These are phyloP conservation scores for Mycothermus thermophilus DNA, from an alignment of 495 filamentous ascomycete species.

Conservation along the genomic window DNA sequence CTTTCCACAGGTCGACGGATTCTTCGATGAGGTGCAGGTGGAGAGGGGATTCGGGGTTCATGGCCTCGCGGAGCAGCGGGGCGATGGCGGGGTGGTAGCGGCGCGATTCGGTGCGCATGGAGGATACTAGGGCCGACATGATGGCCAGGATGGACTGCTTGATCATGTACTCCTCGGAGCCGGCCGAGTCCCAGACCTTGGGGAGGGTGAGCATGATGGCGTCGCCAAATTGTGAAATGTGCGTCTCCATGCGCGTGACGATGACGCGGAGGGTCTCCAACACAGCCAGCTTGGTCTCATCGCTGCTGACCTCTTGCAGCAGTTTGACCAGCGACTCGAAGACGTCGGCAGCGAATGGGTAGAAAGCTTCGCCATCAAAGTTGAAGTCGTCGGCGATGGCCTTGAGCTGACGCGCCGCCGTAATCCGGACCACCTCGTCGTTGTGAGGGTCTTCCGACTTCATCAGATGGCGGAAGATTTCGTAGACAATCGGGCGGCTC, in stretches of 20 bases:
- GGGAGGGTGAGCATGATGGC: constrained; percentile 69
- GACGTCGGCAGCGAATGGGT: constrained; percentile 57
- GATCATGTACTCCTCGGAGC: constrained; percentile 65
- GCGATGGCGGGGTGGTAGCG: constrained; percentile 61
- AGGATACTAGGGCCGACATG: constrained; percentile 59
- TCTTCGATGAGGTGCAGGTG: constrained; percentile 83
- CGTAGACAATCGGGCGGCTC: constrained; percentile 61
- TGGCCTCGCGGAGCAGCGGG: constrained; percentile 63
- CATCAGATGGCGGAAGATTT: constrained; percentile 81
- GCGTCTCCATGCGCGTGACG: constrained; percentile 65
- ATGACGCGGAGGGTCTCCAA: constrained; percentile 67
- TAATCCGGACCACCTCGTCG: constrained; percentile 83
- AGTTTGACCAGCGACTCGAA: constrained; percentile 58
- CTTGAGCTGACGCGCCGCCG: constrained; percentile 72
- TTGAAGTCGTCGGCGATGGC: constrained; percentile 67
- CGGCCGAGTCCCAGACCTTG: constrained; percentile 67
- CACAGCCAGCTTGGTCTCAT: constrained; percentile 77
- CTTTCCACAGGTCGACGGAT: constrained; percentile 74
- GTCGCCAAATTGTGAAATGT: constrained; percentile 62
- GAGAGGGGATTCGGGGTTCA: constrained; percentile 64
- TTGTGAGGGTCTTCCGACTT: constrained; percentile 63
- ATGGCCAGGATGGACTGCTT: constrained; percentile 85
- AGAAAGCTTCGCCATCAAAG: constrained; percentile 55
- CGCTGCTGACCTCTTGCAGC: constrained; percentile 63
- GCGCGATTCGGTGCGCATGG: constrained; percentile 60